These are phyloP conservation scores for Talaromyces liani DNA, from an alignment of 495 filamentous ascomycete genomes.

Conservation along the genomic window DNA sequence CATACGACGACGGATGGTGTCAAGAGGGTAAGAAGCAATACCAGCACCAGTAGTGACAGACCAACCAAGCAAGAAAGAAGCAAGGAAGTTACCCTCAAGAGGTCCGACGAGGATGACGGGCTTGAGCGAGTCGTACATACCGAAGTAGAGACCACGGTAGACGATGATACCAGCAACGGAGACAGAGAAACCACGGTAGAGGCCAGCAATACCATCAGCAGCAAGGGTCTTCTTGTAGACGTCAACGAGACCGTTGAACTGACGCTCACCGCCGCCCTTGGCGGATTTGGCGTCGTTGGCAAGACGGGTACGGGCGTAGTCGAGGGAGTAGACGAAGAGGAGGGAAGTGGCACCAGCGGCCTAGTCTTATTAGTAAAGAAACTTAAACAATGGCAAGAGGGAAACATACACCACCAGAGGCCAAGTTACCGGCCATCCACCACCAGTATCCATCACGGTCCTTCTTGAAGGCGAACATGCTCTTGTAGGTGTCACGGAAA, in stretches of 20 bases:
- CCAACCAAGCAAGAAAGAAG: conserved; percentile 98
- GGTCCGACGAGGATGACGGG: conserved; percentile 86
- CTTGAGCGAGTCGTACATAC: conserved; percentile 99
- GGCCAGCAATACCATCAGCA: conserved; percentile 94
- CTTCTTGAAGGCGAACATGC: conserved; percentile 99
- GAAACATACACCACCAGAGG: conserved; percentile 93
- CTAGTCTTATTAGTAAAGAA: conserved; percentile 37
- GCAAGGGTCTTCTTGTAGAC: conserved; percentile 99
- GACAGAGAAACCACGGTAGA: conserved; percentile 99
- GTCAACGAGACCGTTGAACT: conserved; percentile 99
- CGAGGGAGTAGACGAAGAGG: conserved; percentile 99
- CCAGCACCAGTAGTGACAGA: conserved; percentile 98
- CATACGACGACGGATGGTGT: conserved; percentile 99
- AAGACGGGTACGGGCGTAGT: conserved; percentile 99
- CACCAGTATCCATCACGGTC: conserved; percentile 94
- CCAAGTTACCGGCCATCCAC: conserved; percentile 99
- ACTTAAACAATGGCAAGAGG: not conserved
- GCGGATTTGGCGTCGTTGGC: conserved; percentile 99
- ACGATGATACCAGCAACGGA: conserved; percentile 98
- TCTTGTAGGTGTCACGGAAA: conserved; percentile 99
- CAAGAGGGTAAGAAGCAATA: conserved; percentile 99
- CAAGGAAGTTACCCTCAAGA: conserved; percentile 97
- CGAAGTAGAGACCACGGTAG: conserved; percentile 99
- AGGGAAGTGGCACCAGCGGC: conserved; percentile 99
- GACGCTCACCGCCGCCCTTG: conserved; percentile 85